Evolutionary conservation across 1,284 basidiomycete species (phyloP), one percentile per base, ranked within the genome.

Genomic region (Phylloporus gajari): DNA sequence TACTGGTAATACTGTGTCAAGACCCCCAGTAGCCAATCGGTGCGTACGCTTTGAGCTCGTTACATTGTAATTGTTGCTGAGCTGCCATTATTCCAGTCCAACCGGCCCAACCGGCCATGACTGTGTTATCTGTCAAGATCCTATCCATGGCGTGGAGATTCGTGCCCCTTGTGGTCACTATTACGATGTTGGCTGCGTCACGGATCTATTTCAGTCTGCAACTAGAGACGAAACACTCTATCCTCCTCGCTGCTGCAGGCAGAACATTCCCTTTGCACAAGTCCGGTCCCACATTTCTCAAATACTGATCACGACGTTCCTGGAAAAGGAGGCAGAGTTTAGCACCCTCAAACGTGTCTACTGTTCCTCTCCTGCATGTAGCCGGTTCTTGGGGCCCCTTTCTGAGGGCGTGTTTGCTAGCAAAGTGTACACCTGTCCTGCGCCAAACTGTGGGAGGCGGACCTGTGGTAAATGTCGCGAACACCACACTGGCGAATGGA

Each of bases 181-280:
- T 17, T 62, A 62, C n/a, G 60, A 62, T n/a, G 19, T 62, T n/a
- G 75, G 51, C 4, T 88, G 87, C 72, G 59, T 85, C 27, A 78
- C 82, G 3, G 76, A 82, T 35, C 83, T 88, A 46, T 84, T 86
- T 72, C 74, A 83, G 48, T 77, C 81, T 6, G 80, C 85, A 0
- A 83, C 82, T 1, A 78, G 77, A 23, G 86, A 87, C 67, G 85
- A 87, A 70, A 76, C 83, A 1, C 80, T 87, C n/a, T 86, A 82
- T 73, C 87, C 87, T 12, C 85, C 86, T 60, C 82, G 85, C 19
- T 88, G 87, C 75, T 88, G 87, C 74, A 76, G 82, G 38, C 75
- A 78, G 27, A 73, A 70, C 6, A 84, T 88, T 25, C 77, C 83
- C 13, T 65, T 84, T 38, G 53, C 67, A 11, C 68, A 74, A 35